These are phyloP conservation scores for Mikania micrantha DNA, from an alignment of 129 eudicot genomes.

Conservation along the genomic window DNA sequence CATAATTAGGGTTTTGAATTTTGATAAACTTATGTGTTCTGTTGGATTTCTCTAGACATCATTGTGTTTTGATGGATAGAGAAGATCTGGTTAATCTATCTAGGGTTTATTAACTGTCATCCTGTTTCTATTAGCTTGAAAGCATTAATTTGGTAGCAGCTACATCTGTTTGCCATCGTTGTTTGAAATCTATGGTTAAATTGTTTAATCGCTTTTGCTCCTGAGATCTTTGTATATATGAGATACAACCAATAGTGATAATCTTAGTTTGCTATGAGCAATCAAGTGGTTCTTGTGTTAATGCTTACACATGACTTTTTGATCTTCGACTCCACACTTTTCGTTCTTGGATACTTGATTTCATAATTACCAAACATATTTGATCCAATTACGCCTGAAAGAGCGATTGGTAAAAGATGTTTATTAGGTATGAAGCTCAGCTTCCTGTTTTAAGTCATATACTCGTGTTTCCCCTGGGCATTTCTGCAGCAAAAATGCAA, in stretches of 20 bases:
- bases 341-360: neutral
- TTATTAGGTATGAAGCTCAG: neutral
- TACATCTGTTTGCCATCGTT: neutral
- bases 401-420: neutral
- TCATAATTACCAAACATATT: neutral
- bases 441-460: neutral
- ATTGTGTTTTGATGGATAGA: neutral
- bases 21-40: neutral
- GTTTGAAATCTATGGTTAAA: slow-evolving; percentile 2
- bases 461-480: neutral
- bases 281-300: neutral
- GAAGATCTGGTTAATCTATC: neutral
- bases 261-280: neutral
- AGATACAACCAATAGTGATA: neutral
- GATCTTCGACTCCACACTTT: neutral
- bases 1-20: slow-evolving; percentile 21
- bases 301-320: neutral
- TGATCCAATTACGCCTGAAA: neutral
- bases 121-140: neutral
- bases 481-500: neutral
- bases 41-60: neutral
- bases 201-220: neutral
- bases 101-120: slow-evolving; percentile 14
- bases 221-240: neutral
- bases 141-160: neutral